phyloP scores from a whole-genome alignment of 192 early-diverging fungal genomes.

The Backusella macrospora region DNA sequence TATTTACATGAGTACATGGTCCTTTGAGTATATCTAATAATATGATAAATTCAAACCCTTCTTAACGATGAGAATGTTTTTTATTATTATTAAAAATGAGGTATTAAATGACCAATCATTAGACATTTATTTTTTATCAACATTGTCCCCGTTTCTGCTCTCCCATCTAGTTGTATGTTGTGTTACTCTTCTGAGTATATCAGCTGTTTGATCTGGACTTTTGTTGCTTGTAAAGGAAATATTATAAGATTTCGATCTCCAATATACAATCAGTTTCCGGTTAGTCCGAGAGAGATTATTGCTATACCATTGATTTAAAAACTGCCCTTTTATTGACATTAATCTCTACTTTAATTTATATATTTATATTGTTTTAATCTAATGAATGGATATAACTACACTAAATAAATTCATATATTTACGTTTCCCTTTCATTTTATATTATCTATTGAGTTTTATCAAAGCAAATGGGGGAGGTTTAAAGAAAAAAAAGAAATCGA shows the following conservation, averaged over 20 bases:
- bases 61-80: not conserved
- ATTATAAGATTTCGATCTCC: not conserved
- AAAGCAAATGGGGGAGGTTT: too few species aligned
- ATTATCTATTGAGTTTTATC: too few species aligned
- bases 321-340: not conserved
- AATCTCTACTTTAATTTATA: not conserved
- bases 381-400: too few species aligned
- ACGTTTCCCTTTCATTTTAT: too few species aligned
- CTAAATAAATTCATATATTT: too few species aligned
- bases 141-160: not conserved
- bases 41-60: too few species aligned
- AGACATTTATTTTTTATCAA: not conserved
- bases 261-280: not conserved
- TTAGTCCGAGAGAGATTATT: conserved; percentile 6
- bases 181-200: not conserved
- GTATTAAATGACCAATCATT: not conserved
- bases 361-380: too few species aligned
- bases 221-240: not conserved
- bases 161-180: not conserved
- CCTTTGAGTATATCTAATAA: too few species aligned
- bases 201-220: not conserved
- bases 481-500: too few species aligned
- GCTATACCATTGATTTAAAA: not conserved
- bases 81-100: not conserved
- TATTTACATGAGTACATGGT: too few species aligned